These are phyloP conservation scores for Cornus suecica DNA, from an alignment of 148 eudicot genomes.

Conservation along the genomic window DNA sequence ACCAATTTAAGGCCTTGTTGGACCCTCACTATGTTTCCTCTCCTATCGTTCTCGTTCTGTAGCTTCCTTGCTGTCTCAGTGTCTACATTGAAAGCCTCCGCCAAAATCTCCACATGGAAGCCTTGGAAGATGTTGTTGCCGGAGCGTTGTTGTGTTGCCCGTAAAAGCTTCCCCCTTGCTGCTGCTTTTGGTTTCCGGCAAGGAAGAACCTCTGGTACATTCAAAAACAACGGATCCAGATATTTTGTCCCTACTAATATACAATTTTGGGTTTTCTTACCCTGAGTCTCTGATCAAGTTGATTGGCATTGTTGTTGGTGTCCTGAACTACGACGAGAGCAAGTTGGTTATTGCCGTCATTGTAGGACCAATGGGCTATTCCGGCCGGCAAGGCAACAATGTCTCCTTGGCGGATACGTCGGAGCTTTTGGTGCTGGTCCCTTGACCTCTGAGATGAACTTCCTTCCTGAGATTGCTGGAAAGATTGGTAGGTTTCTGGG, in stretches of 20 bases:
- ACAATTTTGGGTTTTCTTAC: slow-evolving; percentile 8
- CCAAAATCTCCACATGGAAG: slow-evolving; percentile 14
- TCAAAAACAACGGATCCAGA: background rate
- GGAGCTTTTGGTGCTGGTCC: slow-evolving; percentile 32
- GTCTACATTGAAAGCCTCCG: slow-evolving; percentile 18
- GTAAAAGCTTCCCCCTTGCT: background rate
- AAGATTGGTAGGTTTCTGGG: slow-evolving; percentile 10
- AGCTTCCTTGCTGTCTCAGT: slow-evolving; percentile 6
- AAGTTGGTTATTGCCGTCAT: slow-evolving; percentile 21
- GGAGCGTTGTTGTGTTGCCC: background rate
- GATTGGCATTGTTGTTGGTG: slow-evolving; percentile 12
- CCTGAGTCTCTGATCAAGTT: slow-evolving; percentile 22
- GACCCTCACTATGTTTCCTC: slow-evolving; percentile 29
- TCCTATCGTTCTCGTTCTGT: slow-evolving; percentile 5
- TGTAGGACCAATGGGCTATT: slow-evolving; percentile 20
- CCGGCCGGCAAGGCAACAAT: slow-evolving; percentile 25
- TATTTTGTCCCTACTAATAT: no score
- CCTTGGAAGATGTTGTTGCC: slow-evolving; percentile 21
- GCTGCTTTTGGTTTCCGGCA: slow-evolving; percentile 23
- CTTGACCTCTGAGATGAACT: background rate
- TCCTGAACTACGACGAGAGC: slow-evolving; percentile 17
- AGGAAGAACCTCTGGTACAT: slow-evolving; percentile 32
- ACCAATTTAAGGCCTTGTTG: slow-evolving; percentile 13
- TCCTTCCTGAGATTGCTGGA: slow-evolving; percentile 8
- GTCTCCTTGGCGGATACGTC: slow-evolving; percentile 18